Percentiles rank a stretch among this genome's conserved stretches.
Conservation (phyloP, 768 basidiomycete genomes). For the Collybia sordida region DNA sequence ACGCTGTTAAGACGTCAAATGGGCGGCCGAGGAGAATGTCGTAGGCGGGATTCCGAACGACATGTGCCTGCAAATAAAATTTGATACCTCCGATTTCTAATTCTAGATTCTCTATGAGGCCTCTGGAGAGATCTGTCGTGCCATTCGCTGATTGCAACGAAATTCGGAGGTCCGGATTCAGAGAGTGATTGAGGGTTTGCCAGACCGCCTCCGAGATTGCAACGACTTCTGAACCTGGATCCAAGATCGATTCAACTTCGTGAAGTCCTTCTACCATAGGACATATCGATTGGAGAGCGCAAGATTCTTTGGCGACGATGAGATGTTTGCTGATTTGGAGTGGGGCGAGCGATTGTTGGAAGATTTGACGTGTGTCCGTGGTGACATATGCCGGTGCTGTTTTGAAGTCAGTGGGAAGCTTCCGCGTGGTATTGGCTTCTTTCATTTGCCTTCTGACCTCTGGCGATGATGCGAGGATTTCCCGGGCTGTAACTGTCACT, state of each 20-base stretch:
- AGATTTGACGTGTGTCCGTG: neutral
- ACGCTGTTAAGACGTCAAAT: conserved; percentile 19
- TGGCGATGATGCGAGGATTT: too few relatives aligned
- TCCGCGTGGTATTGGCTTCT: too few relatives aligned
- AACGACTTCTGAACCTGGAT: conserved; percentile 24
- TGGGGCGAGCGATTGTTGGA: neutral
- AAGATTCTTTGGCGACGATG: conserved; percentile 20
- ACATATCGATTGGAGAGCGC: conserved; percentile 15
- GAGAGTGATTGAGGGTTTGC: conserved; percentile 11
- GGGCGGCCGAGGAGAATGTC: conserved; percentile 24
- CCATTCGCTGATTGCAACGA: conserved; percentile 25
- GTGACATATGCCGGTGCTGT: neutral
- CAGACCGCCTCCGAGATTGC: conserved; percentile 21
- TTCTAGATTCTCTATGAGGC: conserved; percentile 22
- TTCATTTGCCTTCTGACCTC: too few relatives aligned
- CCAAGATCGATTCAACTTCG: conserved; percentile 19
- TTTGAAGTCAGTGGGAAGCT: too few relatives aligned
- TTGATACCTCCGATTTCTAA: conserved; percentile 19
- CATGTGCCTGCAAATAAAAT: conserved; percentile 25
- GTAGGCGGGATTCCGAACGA: conserved; percentile 21
- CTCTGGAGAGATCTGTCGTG: conserved; percentile 15
- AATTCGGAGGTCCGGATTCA: conserved; percentile 17
- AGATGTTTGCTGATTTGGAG: conserved; percentile 7
- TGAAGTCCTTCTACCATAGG: conserved; percentile 16
- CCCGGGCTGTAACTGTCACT: too few relatives aligned